phyloP scores from a whole-genome alignment of 495 filamentous ascomycete species.

The Sabuloglossum arenarium region DNA sequence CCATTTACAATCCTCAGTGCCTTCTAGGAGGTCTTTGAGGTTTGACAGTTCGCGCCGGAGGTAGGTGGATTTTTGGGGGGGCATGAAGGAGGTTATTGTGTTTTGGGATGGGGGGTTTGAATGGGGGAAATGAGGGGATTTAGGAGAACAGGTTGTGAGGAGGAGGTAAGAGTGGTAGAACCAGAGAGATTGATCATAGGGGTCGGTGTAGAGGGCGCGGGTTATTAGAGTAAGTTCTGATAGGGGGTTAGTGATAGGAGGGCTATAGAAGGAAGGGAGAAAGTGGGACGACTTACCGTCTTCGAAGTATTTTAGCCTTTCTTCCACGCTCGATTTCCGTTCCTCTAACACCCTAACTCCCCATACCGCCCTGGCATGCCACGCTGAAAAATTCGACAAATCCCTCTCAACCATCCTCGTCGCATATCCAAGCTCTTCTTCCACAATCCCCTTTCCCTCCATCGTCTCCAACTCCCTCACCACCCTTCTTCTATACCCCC shows the following conservation, averaged over 20 bases:
- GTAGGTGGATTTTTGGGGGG: constrained; percentile 3
- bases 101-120: constrained; percentile 18
- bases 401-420: constrained; percentile 63
- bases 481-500: constrained; percentile 72
- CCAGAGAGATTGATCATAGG: constrained; percentile 86
- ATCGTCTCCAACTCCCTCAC: constrained; percentile 42
- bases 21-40: constrained; percentile 36
- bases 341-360: constrained; percentile 57
- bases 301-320: constrained; percentile 48
- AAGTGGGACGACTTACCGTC: constrained; percentile 29
- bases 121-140: neutral
- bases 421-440: constrained; percentile 75
- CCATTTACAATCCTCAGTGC: constrained; percentile 53
- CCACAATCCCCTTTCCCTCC: constrained; percentile 33
- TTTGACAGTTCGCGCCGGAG: constrained; percentile 20
- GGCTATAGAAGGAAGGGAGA: neutral
- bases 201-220: constrained; percentile 60
- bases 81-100: neutral
- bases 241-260: neutral
- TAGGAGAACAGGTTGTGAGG: constrained; percentile 24
- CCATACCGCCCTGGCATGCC: constrained; percentile 74
- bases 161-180: constrained; percentile 84
- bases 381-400: constrained; percentile 89
- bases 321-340: constrained; percentile 34
- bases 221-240: constrained; percentile 54